Percentiles rank a stretch among this genome's conserved stretches.
phyloP scores from a whole-genome alignment of 148 eudicot species.

The Vaccinium macrocarpon region DNA sequence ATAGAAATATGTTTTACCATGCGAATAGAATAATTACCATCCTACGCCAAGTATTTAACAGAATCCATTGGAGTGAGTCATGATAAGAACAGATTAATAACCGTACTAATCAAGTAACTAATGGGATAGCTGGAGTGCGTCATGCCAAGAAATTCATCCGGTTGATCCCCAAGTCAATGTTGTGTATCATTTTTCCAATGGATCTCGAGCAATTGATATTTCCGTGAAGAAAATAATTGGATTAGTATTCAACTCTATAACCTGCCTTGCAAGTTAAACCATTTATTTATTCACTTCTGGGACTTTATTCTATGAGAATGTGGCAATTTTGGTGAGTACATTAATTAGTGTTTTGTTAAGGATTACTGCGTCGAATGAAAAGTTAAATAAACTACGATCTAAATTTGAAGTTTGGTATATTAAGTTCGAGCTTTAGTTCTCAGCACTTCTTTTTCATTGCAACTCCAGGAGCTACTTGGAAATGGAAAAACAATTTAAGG shows the following conservation, averaged over 20 bases:
- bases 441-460: not conserved
- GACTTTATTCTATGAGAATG: not conserved
- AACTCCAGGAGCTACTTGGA: constrained; percentile 69
- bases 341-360: not conserved
- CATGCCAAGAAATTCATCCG: not conserved
- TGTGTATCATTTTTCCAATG: not conserved
- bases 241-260: not conserved
- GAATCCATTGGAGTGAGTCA: not conserved
- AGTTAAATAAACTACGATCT: not conserved
- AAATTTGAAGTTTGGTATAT: not conserved
- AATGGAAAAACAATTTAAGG: constrained; percentile 69
- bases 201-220: not conserved
- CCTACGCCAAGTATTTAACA: not conserved
- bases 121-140: not conserved
- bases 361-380: not conserved
- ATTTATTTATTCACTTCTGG: not conserved
- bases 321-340: not conserved
- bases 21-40: not conserved
- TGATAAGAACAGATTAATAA: not conserved
- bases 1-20: not conserved
- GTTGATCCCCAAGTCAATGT: not conserved
- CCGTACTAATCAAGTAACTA: not conserved
- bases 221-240: not conserved
- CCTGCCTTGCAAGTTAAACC: not conserved
- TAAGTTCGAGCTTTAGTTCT: not conserved